Conservation (phyloP, 2,329 filamentous ascomycete species). For the Pestalotiopsis fici region DNA sequence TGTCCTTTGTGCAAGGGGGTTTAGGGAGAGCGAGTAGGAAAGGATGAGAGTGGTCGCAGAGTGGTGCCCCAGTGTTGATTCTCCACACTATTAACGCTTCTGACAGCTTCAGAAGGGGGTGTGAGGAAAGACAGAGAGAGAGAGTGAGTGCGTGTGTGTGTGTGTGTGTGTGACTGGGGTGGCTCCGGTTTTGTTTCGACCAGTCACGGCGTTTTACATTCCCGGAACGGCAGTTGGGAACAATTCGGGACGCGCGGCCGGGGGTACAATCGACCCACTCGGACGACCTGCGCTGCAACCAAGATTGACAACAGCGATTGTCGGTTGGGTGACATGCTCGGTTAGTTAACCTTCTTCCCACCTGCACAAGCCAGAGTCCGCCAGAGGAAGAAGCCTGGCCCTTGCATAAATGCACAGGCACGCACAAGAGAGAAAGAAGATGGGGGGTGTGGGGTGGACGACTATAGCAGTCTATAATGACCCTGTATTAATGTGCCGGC, state of each 20-base stretch:
- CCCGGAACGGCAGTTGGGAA: slow-evolving; percentile 6
- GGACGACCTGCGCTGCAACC: not conserved
- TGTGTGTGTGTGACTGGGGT: not conserved
- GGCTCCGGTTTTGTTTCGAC: not conserved
- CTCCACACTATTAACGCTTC: not conserved
- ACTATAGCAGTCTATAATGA: not conserved
- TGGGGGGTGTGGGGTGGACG: not conserved
- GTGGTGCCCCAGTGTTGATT: not conserved
- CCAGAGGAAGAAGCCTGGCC: not conserved
- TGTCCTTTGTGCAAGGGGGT: slow-evolving; percentile 3
- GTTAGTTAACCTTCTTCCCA: not conserved
- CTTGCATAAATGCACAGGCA: not conserved
- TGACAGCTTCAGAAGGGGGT: slow-evolving; percentile 1
- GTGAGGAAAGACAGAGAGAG: not conserved
- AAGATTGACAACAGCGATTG: not conserved
- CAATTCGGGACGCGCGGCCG: slow-evolving; percentile 2
- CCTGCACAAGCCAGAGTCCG: not conserved
- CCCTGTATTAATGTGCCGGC: slow-evolving; percentile 1
- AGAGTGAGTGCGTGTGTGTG: no score
- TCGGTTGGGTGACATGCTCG: not conserved
- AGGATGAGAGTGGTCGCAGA: not conserved
- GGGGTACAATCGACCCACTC: not conserved
- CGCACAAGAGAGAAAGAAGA: not conserved
- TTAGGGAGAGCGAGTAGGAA: not conserved
- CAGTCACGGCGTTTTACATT: not conserved